Evolutionary conservation across 2,329 filamentous ascomycete genomes (phyloP).

Genomic region (Colletotrichum aenigma): DNA sequence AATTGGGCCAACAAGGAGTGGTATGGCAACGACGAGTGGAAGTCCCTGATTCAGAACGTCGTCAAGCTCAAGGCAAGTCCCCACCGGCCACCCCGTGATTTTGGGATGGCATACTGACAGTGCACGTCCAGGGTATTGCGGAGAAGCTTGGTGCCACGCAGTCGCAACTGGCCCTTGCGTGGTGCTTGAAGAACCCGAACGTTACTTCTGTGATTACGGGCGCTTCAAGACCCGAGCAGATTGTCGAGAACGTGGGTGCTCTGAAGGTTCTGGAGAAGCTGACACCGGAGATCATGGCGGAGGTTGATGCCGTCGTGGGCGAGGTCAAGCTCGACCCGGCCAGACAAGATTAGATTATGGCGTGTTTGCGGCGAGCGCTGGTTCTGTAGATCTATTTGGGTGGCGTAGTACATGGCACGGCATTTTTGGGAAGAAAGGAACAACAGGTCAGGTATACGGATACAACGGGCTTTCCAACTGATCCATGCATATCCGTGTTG

Average conservation of each 20-base stretch:
- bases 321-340: constrained; percentile 21
- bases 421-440: neutral
- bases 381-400: neutral
- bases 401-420: neutral
- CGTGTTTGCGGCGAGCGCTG: neutral
- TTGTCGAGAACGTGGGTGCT: constrained; percentile 54
- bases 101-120: neutral
- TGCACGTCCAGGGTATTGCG: constrained; percentile 48
- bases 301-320: constrained; percentile 50
- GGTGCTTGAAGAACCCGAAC: constrained; percentile 59
- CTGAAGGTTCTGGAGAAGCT: constrained; percentile 51
- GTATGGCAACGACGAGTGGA: constrained; percentile 62
- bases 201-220: constrained; percentile 58
- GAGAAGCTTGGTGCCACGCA: constrained; percentile 61
- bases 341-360: constrained; percentile 20
- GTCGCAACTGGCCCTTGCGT: constrained; percentile 55
- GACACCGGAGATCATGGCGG: constrained; percentile 52
- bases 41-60: constrained; percentile 50
- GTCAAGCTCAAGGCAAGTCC: constrained; percentile 38
- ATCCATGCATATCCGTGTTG: neutral
- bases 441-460: neutral
- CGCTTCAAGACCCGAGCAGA: constrained; percentile 54
- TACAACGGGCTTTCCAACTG: neutral
- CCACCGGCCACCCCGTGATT: neutral
- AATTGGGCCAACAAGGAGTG: constrained; percentile 53